A percentile compares a stretch with the other conserved stretches of the same genome.
phyloP scores from a whole-genome alignment of 2,329 filamentous ascomycete species.

The Nothomitra cinnamomea region DNA sequence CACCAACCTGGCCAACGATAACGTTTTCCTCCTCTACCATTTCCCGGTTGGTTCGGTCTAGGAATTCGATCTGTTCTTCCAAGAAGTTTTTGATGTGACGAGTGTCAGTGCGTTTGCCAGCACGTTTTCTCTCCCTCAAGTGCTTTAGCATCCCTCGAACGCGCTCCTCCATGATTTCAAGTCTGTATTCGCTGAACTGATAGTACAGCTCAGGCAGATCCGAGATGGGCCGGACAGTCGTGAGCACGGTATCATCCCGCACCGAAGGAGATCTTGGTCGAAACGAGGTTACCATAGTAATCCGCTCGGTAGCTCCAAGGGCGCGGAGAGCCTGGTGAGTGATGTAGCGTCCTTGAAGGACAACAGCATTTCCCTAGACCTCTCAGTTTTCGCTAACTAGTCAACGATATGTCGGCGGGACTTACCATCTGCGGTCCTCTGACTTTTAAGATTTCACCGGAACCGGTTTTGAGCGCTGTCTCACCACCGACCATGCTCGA shows the following conservation, averaged over 20 bases:
- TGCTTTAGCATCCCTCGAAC: constrained; percentile 29
- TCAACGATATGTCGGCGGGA: constrained; percentile 8
- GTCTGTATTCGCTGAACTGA: constrained; percentile 43
- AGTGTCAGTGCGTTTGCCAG: not conserved
- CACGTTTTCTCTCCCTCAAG: constrained; percentile 19
- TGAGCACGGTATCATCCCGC: constrained; percentile 41
- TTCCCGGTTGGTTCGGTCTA: not conserved
- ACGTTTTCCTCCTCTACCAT: constrained; percentile 4
- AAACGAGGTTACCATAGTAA: constrained; percentile 50
- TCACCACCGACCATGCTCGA: constrained; percentile 46
- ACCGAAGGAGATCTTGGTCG: constrained; percentile 36
- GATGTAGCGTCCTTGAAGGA: constrained; percentile 50
- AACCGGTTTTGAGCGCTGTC: constrained; percentile 38
- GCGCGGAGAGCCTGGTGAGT: constrained; percentile 45
- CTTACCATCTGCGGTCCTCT: constrained; percentile 42
- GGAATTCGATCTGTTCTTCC: not conserved
- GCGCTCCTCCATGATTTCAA: constrained; percentile 44
- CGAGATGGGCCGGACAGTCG: constrained; percentile 40
- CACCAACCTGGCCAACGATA: not conserved
- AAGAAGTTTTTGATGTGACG: constrained; percentile 2
- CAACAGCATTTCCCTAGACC: constrained; percentile 35
- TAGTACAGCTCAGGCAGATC: constrained; percentile 40
- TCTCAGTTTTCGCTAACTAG: constrained; percentile 8
- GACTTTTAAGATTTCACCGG: constrained; percentile 38
- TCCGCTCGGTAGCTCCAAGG: constrained; percentile 40